These are phyloP conservation scores for Flueggea neowawraea DNA, from an alignment of 441 rosid genomes.

Conservation along the genomic window DNA sequence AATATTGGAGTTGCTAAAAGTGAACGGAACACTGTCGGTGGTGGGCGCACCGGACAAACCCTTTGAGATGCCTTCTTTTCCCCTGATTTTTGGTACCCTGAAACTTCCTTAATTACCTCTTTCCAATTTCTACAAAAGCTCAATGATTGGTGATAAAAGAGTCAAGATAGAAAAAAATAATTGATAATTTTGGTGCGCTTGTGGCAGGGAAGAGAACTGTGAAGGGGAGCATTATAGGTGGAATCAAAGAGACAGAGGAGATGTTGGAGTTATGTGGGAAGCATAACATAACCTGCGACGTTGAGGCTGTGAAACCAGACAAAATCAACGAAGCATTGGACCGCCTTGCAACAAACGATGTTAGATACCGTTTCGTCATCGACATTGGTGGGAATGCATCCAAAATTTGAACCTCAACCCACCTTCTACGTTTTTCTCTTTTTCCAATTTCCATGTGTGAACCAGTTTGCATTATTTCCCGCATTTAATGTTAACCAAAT, in stretches of 20 bases:
- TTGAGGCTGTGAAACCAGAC: slow-evolving; percentile 52
- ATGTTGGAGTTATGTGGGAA: slow-evolving; percentile 75
- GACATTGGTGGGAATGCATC: slow-evolving; percentile 45
- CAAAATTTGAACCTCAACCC: neutral
- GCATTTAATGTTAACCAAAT: too few species aligned
- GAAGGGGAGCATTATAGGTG: slow-evolving; percentile 68
- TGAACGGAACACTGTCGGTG: slow-evolving; percentile 50
- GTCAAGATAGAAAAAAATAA: neutral
- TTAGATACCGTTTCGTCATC: slow-evolving; percentile 79
- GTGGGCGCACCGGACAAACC: slow-evolving; percentile 66
- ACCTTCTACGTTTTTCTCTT: too few species aligned
- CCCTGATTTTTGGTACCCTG: slow-evolving; percentile 55
- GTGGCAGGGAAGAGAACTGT: slow-evolving; percentile 57
- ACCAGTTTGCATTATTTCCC: too few species aligned
- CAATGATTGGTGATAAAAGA: too few species aligned
- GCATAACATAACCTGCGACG: slow-evolving; percentile 54
- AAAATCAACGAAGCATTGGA: slow-evolving; percentile 57
- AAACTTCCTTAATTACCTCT: neutral
- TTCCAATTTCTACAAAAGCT: neutral
- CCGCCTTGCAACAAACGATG: slow-evolving; percentile 66
- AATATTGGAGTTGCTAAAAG: slow-evolving; percentile 57
- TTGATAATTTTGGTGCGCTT: neutral
- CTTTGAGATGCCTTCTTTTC: slow-evolving; percentile 65
- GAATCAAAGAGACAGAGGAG: slow-evolving; percentile 71
- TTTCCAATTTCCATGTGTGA: too few species aligned